These are phyloP conservation scores for Harringtonia lauricola DNA, from an alignment of 2,329 filamentous ascomycete genomes.

Conservation along the genomic window DNA sequence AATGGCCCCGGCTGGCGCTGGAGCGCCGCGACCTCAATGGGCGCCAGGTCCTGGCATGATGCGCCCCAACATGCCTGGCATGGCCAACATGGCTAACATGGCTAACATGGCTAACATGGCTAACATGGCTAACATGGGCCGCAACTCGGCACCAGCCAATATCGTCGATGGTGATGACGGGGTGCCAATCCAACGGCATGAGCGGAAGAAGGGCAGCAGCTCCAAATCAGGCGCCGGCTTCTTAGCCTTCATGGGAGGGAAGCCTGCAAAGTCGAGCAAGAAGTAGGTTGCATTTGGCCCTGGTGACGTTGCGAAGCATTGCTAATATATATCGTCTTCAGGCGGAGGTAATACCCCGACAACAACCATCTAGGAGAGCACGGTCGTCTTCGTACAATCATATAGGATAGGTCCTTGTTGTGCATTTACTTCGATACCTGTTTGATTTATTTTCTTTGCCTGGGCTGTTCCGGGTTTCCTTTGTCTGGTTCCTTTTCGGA, in stretches of 20 bases:
- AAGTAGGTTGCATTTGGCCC: constrained; percentile 8
- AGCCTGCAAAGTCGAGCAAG: constrained; percentile 9
- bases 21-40: background rate
- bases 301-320: background rate
- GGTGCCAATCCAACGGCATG: background rate
- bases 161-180: constrained; percentile 8
- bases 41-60: background rate
- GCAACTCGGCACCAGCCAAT: too few species aligned
- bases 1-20: background rate
- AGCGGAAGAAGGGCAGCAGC: constrained; percentile 10
- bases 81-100: background rate
- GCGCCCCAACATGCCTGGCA: background rate
- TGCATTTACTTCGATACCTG: background rate
- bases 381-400: too few species aligned
- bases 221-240: constrained; percentile 3
- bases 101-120: background rate
- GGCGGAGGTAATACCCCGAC: background rate
- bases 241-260: constrained; percentile 10
- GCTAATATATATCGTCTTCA: background rate
- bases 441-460: background rate
- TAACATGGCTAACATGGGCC: background rate
- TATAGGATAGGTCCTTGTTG: background rate
- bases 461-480: background rate
- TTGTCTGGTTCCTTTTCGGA: background rate
- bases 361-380: too few species aligned